Evolutionary conservation across 2,329 filamentous ascomycete species (phyloP), one percentile per base, ranked within the genome.

Genomic region (Paecilomyces formosus): DNA sequence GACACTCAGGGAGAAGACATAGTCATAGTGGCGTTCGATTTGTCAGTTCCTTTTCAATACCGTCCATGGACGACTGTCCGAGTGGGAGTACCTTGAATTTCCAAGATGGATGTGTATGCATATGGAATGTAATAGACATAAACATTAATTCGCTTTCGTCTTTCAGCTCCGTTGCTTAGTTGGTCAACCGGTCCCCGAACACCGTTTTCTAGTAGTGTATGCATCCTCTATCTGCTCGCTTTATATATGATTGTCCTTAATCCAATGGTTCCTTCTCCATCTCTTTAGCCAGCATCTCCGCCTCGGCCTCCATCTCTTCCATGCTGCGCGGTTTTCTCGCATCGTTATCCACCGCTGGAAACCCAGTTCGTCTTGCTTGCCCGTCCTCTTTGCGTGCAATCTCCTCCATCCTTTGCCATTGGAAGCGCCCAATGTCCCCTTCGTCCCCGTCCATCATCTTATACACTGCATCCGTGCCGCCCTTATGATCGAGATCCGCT

Each of bases 251-350:
- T 9, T 61, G 53, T 51, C 31, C 24, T 65, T 61, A 69, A 63
- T 75, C 72, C 56, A 70, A 33, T 33, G 63, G 64, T 65, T 75
- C 74, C 45, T 63, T 65, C 62, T 72, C 70, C 71, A 74, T 74
- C 65, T 74, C 72, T 53, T 70, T 69, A 58, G 82, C 83, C 67
- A 92, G 85, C 78, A 82, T 78, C 64, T 82, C 79, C 9, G 92
- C 92, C 79, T 97, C 93, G 9, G 79, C 80, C 62, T 81, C 79
- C 93, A 97, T 97, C 68, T 90, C 89, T 65, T 86, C 86, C 72
- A 83, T 81, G 22, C 76, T 82, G 71, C 92, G 83, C 6, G 89
- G 81, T 71, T 80, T 78, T 65, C 92, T 82, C 61, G 83, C 82
- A 57, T 84, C 82, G 64, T 92, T 87, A 74, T 93, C 89, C 9